phyloP scores from a whole-genome alignment of 257 asterid species.

The Thymus quinquecostatus region DNA sequence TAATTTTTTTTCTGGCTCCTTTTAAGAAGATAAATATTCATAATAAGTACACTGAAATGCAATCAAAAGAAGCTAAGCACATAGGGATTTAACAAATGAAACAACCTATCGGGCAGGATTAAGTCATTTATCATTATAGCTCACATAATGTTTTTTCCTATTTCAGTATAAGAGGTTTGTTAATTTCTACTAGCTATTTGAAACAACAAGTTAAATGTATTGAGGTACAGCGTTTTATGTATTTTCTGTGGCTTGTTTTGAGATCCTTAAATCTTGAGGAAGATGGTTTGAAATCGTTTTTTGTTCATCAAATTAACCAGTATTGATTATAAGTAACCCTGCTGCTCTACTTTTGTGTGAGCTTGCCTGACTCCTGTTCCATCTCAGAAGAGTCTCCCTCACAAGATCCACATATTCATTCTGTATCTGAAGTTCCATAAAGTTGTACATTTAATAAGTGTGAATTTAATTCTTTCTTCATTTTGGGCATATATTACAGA shows the following conservation, averaged over 20 bases:
- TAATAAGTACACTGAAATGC: background rate
- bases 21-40: slow-evolving; percentile 2
- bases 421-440: background rate
- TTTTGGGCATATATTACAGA: slow-evolving; percentile 46
- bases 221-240: background rate
- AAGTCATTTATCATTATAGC: background rate
- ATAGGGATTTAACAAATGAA: background rate
- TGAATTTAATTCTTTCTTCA: slow-evolving; percentile 31
- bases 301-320: slow-evolving; percentile 1
- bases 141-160: background rate
- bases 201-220: background rate
- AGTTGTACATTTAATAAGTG: slow-evolving; percentile 3
- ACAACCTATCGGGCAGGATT: background rate
- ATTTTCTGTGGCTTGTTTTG: slow-evolving; percentile 19
- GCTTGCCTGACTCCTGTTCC: slow-evolving; percentile 11
- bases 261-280: slow-evolving; percentile 23
- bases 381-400: background rate
- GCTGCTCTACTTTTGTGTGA: slow-evolving; percentile 10
- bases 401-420: slow-evolving; percentile 16
- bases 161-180: background rate
- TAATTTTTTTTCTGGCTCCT: slow-evolving; percentile 3
- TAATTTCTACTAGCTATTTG: background rate
- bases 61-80: slow-evolving; percentile 10
- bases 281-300: slow-evolving; percentile 6
- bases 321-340: background rate